Conservation (phyloP, 2,329 filamentous ascomycete genomes). For the Clarireedia paspali region DNA sequence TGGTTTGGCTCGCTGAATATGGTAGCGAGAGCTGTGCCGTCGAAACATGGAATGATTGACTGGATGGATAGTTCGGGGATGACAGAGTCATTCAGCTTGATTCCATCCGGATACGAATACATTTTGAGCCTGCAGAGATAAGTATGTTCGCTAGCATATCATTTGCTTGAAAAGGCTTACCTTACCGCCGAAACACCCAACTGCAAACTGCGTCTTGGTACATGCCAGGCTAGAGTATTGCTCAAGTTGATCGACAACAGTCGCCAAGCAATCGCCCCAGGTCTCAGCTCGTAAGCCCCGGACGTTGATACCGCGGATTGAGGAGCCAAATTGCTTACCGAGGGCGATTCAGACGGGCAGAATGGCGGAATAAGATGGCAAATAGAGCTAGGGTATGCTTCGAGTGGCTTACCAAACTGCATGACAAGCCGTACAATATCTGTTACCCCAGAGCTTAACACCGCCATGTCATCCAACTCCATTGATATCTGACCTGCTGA, state of each 20-base stretch:
- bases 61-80: too few species aligned
- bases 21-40: too few species aligned
- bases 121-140: slow-evolving; percentile 11
- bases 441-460: slow-evolving; percentile 25
- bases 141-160: slow-evolving; percentile 15
- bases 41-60: too few species aligned
- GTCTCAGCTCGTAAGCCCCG: slow-evolving; percentile 13
- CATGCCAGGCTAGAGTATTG: slow-evolving; percentile 12
- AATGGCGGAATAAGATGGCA: slow-evolving; percentile 29
- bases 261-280: slow-evolving; percentile 24
- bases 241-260: slow-evolving; percentile 11
- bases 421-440: slow-evolving; percentile 28
- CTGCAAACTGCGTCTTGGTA: slow-evolving; percentile 14
- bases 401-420: slow-evolving; percentile 27
- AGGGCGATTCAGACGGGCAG: slow-evolving; percentile 24
- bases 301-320: slow-evolving; percentile 12
- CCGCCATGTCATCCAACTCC: slow-evolving; percentile 15
- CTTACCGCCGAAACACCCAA: slow-evolving; percentile 15
- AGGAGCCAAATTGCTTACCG: slow-evolving; percentile 15
- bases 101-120: neutral
- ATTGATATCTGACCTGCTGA: slow-evolving; percentile 19
- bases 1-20: too few species aligned
- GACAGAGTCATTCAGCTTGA: too few species aligned
- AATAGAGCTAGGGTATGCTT: slow-evolving; percentile 25
- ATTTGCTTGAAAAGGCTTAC: slow-evolving; percentile 13